Evolutionary conservation across 2,329 filamentous ascomycete genomes (phyloP).

Genomic region (Aspergillus amoenus): DNA sequence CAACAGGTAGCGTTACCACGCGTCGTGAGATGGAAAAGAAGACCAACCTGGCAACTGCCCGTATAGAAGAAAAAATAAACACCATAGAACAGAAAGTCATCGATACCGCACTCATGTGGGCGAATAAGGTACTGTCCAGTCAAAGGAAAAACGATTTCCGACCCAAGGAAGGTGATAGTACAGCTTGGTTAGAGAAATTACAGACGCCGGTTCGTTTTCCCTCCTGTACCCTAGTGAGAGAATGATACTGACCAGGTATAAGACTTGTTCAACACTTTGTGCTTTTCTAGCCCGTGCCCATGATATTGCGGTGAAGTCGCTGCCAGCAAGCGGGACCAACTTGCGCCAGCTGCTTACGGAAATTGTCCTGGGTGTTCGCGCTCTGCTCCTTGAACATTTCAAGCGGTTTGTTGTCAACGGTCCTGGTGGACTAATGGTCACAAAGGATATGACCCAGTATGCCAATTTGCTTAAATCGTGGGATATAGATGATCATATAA

Average conservation of each 20-base stretch:
- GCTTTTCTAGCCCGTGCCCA: conserved; percentile 73
- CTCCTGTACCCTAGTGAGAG: background rate
- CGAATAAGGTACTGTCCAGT: conserved; percentile 66
- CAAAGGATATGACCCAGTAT: conserved; percentile 94
- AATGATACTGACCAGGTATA: conserved; percentile 12
- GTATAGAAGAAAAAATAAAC: conserved; percentile 82
- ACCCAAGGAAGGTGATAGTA: conserved; percentile 71
- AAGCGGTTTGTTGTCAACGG: conserved; percentile 92
- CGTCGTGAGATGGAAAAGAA: conserved; percentile 86
- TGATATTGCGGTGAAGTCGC: conserved; percentile 61
- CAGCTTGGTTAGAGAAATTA: conserved; percentile 65
- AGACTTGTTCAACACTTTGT: conserved; percentile 77
- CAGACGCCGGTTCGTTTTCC: conserved; percentile 65
- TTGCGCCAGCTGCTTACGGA: conserved; percentile 79
- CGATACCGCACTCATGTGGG: conserved; percentile 74
- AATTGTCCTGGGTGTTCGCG: conserved; percentile 74
- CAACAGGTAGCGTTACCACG: conserved; percentile 85
- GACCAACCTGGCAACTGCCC: conserved; percentile 68
- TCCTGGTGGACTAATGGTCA: conserved; percentile 90
- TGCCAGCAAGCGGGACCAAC: conserved; percentile 68
- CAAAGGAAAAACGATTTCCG: conserved; percentile 91
- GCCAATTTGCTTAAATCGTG: conserved; percentile 81
- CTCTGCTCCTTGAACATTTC: conserved; percentile 85
- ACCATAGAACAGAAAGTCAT: conserved; percentile 67
- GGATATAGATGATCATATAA: conserved; percentile 67